phyloP scores from a whole-genome alignment of 495 filamentous ascomycete genomes.

The Annulohypoxylon maeteangense region DNA sequence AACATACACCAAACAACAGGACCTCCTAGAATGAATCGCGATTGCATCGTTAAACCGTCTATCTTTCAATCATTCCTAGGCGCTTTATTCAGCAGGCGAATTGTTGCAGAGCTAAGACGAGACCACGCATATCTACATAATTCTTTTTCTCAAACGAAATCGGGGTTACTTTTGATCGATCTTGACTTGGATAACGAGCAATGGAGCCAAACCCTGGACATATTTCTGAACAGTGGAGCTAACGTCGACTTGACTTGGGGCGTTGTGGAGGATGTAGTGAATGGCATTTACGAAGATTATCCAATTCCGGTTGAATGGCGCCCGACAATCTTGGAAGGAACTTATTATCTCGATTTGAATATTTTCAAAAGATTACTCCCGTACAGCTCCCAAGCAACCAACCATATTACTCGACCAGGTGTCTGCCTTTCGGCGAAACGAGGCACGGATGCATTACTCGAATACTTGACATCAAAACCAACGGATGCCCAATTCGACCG shows the following conservation, averaged over 20 bases:
- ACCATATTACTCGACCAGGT: constrained; percentile 15
- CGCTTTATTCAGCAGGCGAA: background rate
- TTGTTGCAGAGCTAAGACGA: background rate
- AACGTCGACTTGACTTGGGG: constrained; percentile 26
- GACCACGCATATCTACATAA: constrained; percentile 11
- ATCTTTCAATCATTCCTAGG: background rate
- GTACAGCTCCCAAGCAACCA: constrained; percentile 2
- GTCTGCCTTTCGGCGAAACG: constrained; percentile 28
- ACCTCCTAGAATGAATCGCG: background rate
- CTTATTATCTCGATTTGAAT: constrained; percentile 13
- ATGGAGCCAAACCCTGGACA: constrained; percentile 1
- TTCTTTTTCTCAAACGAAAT: too few relatives aligned
- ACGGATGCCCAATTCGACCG: background rate
- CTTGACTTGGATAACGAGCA: constrained; percentile 1
- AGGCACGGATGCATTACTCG: constrained; percentile 9
- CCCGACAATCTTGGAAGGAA: constrained; percentile 16
- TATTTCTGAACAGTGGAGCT: constrained; percentile 19
- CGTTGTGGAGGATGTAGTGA: too few relatives aligned
- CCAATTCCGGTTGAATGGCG: constrained; percentile 4
- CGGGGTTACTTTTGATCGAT: too few relatives aligned
- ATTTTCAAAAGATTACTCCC: constrained; percentile 14
- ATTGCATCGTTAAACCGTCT: background rate
- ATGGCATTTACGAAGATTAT: background rate
- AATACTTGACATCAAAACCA: constrained; percentile 25
- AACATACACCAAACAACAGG: too few relatives aligned